Conservation (phyloP, 192 early-diverging fungal genomes). For the Coemansia sp. region DNA sequence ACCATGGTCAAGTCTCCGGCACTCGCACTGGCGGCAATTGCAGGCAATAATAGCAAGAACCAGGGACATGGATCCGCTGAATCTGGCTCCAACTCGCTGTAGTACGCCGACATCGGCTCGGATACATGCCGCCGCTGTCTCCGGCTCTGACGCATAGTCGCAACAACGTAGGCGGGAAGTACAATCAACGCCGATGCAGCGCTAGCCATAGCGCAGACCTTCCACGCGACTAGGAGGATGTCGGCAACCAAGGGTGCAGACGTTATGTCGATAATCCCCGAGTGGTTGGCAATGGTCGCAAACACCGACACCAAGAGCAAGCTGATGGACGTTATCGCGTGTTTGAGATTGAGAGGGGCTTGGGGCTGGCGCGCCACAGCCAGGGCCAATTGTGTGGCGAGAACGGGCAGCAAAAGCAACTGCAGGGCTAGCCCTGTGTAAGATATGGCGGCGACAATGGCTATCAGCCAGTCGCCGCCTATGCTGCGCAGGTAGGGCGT, state of each 20-base stretch:
- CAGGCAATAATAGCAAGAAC: constrained; percentile 22
- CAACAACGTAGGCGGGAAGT: neutral
- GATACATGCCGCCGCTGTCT: neutral
- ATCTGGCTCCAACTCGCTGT: neutral
- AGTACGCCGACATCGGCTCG: neutral
- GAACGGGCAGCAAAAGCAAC: constrained; percentile 5
- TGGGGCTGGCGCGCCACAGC: neutral
- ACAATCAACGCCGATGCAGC: neutral
- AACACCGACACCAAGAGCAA: constrained; percentile 11
- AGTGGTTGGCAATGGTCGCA: constrained; percentile 15
- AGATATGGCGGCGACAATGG: neutral
- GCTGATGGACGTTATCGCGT: neutral
- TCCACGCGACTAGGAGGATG: constrained; percentile 16
- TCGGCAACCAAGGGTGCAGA: constrained; percentile 29
- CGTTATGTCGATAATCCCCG: constrained; percentile 32
- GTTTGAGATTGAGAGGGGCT: neutral
- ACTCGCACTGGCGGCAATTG: constrained; percentile 3
- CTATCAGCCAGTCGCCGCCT: constrained; percentile 5
- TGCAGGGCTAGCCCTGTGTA: constrained; percentile 4
- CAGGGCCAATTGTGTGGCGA: neutral
- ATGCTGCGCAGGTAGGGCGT: neutral
- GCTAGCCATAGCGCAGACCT: constrained; percentile 9
- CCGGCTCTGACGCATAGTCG: constrained; percentile 5
- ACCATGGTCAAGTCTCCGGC: constrained; percentile 30
- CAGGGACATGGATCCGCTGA: neutral